These are phyloP conservation scores for Phytophthora sansomeana DNA, from an alignment of 352 stramenopile genomes.

Conservation along the genomic window DNA sequence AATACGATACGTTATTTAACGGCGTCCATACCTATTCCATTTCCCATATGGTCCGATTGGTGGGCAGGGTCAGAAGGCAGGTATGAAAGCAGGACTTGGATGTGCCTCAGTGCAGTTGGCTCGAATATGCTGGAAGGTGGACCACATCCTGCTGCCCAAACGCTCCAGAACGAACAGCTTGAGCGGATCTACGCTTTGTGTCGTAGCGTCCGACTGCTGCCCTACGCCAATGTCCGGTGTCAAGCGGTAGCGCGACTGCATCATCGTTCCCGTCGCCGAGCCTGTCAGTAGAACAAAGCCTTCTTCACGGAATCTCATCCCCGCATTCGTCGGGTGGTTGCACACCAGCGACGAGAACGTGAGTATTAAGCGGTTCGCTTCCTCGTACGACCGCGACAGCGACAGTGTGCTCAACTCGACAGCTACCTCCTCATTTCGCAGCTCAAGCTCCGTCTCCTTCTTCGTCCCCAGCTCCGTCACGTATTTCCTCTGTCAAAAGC, in stretches of 20 bases:
- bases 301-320: conserved; percentile 27
- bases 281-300: conserved; percentile 17
- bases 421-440: conserved; percentile 18
- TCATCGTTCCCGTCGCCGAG: conserved; percentile 8
- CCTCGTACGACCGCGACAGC: conserved; percentile 24
- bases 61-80: background rate
- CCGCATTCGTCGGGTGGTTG: conserved; percentile 15
- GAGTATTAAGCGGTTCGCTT: conserved; percentile 8
- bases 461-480: conserved; percentile 29
- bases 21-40: no score
- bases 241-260: conserved; percentile 27
- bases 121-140: conserved; percentile 11
- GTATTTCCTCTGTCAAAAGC: conserved; percentile 29
- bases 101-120: conserved; percentile 8
- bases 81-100: background rate
- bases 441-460: conserved; percentile 25
- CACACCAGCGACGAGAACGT: conserved; percentile 24
- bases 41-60: no score
- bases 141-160: conserved; percentile 17
- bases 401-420: conserved; percentile 20
- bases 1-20: no score
- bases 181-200: conserved; percentile 6
- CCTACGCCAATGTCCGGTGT: conserved; percentile 14
- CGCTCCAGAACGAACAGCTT: conserved; percentile 28
- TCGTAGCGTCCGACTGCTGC: background rate